Conservation (phyloP, 108 stramenopile genomes). For the Pseudonitzschia pungens region DNA sequence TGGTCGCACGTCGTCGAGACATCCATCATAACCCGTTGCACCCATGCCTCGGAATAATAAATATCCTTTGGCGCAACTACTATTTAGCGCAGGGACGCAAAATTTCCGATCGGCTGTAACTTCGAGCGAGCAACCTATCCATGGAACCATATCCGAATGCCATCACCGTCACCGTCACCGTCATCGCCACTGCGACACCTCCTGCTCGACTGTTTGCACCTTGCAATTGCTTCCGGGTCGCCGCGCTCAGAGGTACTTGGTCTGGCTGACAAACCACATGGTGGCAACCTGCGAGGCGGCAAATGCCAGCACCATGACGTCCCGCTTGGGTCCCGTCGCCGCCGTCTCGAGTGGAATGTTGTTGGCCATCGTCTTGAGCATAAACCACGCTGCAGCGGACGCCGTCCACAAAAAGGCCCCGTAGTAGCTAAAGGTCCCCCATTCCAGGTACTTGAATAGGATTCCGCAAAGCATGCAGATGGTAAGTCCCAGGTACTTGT, state of each 20-base stretch:
- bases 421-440: slow-evolving; percentile 78
- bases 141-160: no score
- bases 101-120: no score
- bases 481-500: slow-evolving; percentile 86
- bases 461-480: slow-evolving; percentile 80
- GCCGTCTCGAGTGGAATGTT: slow-evolving; percentile 65
- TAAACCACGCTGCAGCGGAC: slow-evolving; percentile 75
- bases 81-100: no score
- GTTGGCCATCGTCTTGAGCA: slow-evolving; percentile 89
- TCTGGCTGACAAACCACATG: slow-evolving; percentile 90
- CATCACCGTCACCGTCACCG: no score
- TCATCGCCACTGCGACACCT: no score
- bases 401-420: slow-evolving; percentile 83
- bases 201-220: no score
- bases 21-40: no score
- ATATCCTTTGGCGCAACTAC: no score
- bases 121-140: no score
- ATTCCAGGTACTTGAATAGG: slow-evolving; percentile 55
- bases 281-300: slow-evolving; percentile 80
- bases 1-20: no score
- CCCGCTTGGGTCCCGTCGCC: slow-evolving; percentile 74
- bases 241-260: slow-evolving; percentile 62
- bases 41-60: no score
- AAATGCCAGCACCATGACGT: slow-evolving; percentile 87
- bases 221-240: no score